These are phyloP conservation scores for Calvatia gigantea DNA, from an alignment of 768 basidiomycete species.

Conservation along the genomic window DNA sequence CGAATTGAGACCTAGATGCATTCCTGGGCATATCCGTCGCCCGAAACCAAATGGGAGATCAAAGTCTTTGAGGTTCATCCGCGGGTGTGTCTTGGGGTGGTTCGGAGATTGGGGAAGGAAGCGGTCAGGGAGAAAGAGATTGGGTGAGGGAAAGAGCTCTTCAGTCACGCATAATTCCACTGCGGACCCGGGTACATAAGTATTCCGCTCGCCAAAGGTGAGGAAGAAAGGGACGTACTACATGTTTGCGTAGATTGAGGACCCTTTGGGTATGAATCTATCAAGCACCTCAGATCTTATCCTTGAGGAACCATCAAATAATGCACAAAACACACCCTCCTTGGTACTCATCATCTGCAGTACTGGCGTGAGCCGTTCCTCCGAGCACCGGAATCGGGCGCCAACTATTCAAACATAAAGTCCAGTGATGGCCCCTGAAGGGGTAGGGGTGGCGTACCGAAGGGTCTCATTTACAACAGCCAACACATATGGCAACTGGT, in stretches of 20 bases:
- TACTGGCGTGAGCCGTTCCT: conserved; percentile 29
- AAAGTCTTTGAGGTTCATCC: conserved; percentile 11
- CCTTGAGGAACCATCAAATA: neutral
- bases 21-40: conserved; percentile 24
- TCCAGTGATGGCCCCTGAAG: neutral
- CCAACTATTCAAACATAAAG: conserved; percentile 14
- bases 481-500: conserved; percentile 18
- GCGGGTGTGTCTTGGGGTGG: conserved; percentile 2
- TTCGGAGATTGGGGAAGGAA: conserved; percentile 13
- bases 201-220: neutral
- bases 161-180: conserved; percentile 22
- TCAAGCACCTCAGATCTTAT: neutral
- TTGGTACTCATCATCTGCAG: conserved; percentile 32
- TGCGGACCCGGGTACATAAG: neutral
- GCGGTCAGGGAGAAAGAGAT: conserved; percentile 21
- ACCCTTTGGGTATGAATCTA: conserved; percentile 31
- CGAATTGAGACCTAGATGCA: conserved; percentile 25
- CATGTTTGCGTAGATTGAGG: conserved; percentile 20
- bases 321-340: conserved; percentile 18
- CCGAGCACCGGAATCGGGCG: conserved; percentile 25
- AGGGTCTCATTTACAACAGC: conserved; percentile 19
- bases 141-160: conserved; percentile 19
- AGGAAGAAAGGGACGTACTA: conserved; percentile 16
- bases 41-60: conserved; percentile 25
- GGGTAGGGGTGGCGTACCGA: neutral